These are phyloP conservation scores for Candida silvicultrix DNA, from an alignment of 805 yeast species.

Conservation along the genomic window DNA sequence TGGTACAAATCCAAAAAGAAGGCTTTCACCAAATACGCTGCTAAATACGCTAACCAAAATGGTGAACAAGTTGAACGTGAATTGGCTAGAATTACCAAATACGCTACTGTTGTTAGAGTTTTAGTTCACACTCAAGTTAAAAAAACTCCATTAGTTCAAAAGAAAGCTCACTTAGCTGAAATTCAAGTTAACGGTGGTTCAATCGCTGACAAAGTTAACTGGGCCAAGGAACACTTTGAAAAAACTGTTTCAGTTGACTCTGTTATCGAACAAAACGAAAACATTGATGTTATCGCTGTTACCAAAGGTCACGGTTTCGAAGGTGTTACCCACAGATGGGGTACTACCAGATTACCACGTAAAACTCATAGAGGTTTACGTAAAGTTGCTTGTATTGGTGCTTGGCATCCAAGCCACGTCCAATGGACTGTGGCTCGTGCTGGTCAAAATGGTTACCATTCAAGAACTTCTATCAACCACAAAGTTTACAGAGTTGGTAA, in stretches of 20 bases:
- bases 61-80: slow-evolving; percentile 88
- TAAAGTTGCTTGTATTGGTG: slow-evolving; percentile 99
- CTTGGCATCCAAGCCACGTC: slow-evolving; percentile 99
- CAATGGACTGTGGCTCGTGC: slow-evolving; percentile 99
- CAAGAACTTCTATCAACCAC: slow-evolving; percentile 99
- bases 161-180: slow-evolving; percentile 99
- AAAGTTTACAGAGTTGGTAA: slow-evolving; percentile 99
- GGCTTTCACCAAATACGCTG: slow-evolving; percentile 99
- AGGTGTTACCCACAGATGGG: slow-evolving; percentile 99
- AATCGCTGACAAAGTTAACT: slow-evolving; percentile 91
- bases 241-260: slow-evolving; percentile 94
- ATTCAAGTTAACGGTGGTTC: slow-evolving; percentile 99
- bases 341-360: slow-evolving; percentile 99
- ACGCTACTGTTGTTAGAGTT: slow-evolving; percentile 98
- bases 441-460: slow-evolving; percentile 99
- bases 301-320: slow-evolving; percentile 99
- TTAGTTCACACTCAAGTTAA: slow-evolving; percentile 99
- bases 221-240: slow-evolving; percentile 99
- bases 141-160: slow-evolving; percentile 98
- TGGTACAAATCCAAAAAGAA: slow-evolving; percentile 99
- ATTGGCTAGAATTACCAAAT: slow-evolving; percentile 97
- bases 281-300: slow-evolving; percentile 97
- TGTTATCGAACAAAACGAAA: slow-evolving; percentile 98
- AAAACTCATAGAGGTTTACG: slow-evolving; percentile 99
- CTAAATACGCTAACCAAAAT: slow-evolving; percentile 90